phyloP scores from a whole-genome alignment of 495 filamentous ascomycete species.

The Podospora comata region DNA sequence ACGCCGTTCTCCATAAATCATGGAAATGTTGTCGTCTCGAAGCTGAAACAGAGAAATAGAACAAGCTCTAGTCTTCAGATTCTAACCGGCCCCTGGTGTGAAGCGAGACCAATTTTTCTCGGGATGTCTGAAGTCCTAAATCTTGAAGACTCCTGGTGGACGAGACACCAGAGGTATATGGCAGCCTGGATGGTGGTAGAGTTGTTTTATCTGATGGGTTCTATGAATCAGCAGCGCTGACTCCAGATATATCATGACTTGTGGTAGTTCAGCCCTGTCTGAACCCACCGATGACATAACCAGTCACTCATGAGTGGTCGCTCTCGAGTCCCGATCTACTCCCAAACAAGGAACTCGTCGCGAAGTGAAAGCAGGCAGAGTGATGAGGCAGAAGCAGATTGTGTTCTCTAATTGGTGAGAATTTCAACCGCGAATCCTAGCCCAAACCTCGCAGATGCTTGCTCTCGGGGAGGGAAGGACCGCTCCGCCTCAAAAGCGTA shows the following conservation, averaged over 20 bases:
- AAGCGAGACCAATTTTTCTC: no score
- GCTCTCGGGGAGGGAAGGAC: slow-evolving; percentile 9
- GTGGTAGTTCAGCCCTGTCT: neutral
- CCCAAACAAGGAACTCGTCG: neutral
- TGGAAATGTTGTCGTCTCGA: no score
- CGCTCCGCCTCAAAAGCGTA: slow-evolving; percentile 11
- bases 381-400: neutral
- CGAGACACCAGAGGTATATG: no score
- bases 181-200: neutral
- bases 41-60: no score
- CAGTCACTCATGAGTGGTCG: neutral
- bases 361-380: neutral
- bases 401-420: neutral
- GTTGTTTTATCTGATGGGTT: neutral
- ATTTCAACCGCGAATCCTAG: neutral
- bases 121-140: no score
- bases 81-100: no score
- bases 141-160: no score
- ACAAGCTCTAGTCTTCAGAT: no score
- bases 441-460: neutral
- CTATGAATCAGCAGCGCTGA: neutral
- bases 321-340: neutral
- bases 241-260: neutral
- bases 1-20: no score
- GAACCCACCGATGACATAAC: neutral